Evolutionary conservation across 176 grass and related monocot genomes (phyloP).

Genomic region (maize (Zea mays)): DNA sequence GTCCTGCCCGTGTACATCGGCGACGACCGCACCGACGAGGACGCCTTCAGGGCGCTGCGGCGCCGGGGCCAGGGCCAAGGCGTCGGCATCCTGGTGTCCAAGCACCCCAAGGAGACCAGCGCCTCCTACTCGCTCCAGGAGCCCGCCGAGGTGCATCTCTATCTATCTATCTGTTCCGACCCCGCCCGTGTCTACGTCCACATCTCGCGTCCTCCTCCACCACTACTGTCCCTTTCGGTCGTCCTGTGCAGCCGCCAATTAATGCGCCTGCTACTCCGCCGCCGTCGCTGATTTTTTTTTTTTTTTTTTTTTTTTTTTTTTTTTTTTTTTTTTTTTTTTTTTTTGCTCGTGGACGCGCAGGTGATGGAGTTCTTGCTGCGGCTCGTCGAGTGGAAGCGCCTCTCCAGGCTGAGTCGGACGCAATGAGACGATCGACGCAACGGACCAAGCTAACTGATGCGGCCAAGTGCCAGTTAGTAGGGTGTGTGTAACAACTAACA

Average conservation of each 20-base stretch:
- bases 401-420: slow-evolving; percentile 7
- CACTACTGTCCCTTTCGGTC: not conserved
- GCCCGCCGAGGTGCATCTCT: slow-evolving; percentile 54
- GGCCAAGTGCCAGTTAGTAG: too few relatives aligned
- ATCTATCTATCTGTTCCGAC: not conserved
- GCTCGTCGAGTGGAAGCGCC: slow-evolving; percentile 68
- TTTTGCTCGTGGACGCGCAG: not conserved
- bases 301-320: too few relatives aligned
- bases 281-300: not conserved
- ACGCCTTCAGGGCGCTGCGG: slow-evolving; percentile 80
- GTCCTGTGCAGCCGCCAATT: not conserved
- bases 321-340: too few relatives aligned
- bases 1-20: slow-evolving; percentile 87
- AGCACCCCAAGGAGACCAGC: slow-evolving; percentile 78
- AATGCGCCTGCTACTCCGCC: not conserved
- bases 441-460: too few relatives aligned
- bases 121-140: slow-evolving; percentile 77
- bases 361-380: slow-evolving; percentile 71
- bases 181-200: not conserved
- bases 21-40: slow-evolving; percentile 95
- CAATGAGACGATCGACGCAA: not conserved
- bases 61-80: slow-evolving; percentile 69
- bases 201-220: not conserved
- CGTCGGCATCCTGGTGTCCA: slow-evolving; percentile 81
- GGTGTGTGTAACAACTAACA: too few relatives aligned